Conservation (phyloP, 345 rosid genomes). For the Acer saccharum region DNA sequence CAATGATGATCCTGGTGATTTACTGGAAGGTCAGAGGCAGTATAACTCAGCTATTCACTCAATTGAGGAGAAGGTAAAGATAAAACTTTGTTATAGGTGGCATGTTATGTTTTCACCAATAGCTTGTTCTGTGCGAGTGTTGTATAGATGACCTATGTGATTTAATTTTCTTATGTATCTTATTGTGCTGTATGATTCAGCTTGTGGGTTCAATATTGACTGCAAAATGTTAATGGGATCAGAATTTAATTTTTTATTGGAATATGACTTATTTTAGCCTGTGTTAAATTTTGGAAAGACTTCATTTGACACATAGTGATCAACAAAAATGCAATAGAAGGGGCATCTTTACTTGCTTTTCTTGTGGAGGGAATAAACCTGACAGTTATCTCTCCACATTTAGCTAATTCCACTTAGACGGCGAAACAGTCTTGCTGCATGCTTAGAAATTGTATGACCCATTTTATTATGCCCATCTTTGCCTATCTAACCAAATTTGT, state of each 20-base stretch:
- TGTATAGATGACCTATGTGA: neutral
- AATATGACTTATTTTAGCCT: neutral
- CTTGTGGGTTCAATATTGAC: neutral
- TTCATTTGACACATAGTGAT: neutral
- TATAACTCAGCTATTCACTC: slow-evolving; percentile 95
- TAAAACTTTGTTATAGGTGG: slow-evolving; percentile 14
- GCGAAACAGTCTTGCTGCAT: neutral
- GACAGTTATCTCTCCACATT: neutral
- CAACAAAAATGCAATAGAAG: neutral
- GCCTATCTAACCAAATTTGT: slow-evolving; percentile 4
- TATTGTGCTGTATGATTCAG: neutral
- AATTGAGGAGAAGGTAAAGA: slow-evolving; percentile 85
- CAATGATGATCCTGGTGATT: slow-evolving; percentile 77
- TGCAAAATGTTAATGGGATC: neutral
- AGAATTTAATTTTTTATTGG: neutral
- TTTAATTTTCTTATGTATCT: neutral
- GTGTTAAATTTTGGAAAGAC: neutral
- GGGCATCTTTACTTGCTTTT: slow-evolving; percentile 2
- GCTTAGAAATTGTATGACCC: neutral
- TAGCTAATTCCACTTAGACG: slow-evolving; percentile 10
- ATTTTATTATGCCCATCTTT: neutral
- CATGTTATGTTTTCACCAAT: neutral
- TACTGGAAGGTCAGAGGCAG: slow-evolving; percentile 97
- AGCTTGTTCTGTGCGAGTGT: neutral
- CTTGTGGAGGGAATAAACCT: slow-evolving; percentile 6